Conservation (phyloP, 192 early-diverging fungal genomes). For the Coemansia sp. region DNA sequence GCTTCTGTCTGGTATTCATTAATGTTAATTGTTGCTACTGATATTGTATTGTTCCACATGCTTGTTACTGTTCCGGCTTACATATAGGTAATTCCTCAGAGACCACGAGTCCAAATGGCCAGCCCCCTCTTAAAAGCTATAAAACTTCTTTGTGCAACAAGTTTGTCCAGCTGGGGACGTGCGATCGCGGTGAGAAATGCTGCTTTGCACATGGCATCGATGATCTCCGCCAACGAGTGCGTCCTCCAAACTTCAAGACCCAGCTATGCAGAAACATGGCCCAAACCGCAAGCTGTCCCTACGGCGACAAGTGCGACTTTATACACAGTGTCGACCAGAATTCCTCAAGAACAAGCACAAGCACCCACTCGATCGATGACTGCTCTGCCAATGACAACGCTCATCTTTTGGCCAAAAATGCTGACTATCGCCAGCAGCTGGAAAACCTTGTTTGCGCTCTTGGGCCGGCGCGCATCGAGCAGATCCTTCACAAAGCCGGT, state of each 20-base stretch:
- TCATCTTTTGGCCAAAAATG: neutral
- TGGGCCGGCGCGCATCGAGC: neutral
- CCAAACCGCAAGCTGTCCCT: constrained; percentile 19
- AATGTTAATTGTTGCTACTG: too few relatives aligned
- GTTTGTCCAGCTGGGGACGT: constrained; percentile 6
- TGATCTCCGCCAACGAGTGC: constrained; percentile 23
- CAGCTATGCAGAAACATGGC: constrained; percentile 29
- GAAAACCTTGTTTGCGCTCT: neutral
- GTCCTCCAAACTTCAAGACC: constrained; percentile 37
- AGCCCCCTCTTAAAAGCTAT: constrained; percentile 11
- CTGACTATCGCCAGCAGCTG: neutral
- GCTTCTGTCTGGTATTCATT: too few relatives aligned
- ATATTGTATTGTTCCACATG: too few relatives aligned
- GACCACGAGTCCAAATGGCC: neutral
- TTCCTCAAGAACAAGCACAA: neutral
- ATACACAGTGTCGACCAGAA: constrained; percentile 12
- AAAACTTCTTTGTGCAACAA: constrained; percentile 38
- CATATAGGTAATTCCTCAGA: neutral
- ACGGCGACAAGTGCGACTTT: constrained; percentile 46
- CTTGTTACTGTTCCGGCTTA: too few relatives aligned
- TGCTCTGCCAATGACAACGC: neutral
- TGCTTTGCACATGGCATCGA: constrained; percentile 37
- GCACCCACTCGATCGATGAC: neutral
- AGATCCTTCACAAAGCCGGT: neutral
- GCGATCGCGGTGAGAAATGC: constrained; percentile 26